A percentile compares a stretch with the other conserved stretches of the same genome.
These are phyloP conservation scores for Yamadazyma phyllophila DNA, from an alignment of 805 yeast genomes.

Conservation along the genomic window DNA sequence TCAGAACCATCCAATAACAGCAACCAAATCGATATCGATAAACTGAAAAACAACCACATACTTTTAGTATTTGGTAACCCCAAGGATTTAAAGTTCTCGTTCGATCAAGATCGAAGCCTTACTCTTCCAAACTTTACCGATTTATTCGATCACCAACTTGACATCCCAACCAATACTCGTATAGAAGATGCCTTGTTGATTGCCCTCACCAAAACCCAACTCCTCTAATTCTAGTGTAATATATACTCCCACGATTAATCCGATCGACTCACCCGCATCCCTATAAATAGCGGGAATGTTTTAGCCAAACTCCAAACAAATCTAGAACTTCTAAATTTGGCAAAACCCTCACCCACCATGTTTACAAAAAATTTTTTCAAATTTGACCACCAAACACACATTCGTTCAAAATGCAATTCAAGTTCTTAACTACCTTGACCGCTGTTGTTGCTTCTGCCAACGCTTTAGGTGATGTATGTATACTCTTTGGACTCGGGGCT, in stretches of 20 bases:
- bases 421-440: constrained; percentile 46
- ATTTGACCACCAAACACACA: constrained; percentile 7
- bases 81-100: constrained; percentile 53
- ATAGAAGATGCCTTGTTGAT: constrained; percentile 72
- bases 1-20: constrained; percentile 8
- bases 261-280: not conserved
- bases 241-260: not conserved
- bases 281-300: not conserved
- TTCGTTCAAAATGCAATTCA: constrained; percentile 34
- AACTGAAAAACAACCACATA: constrained; percentile 26
- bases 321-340: constrained; percentile 15
- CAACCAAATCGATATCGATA: constrained; percentile 13
- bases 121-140: constrained; percentile 55
- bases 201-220: constrained; percentile 39
- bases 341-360: constrained; percentile 4
- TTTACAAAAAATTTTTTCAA: constrained; percentile 15
- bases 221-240: not conserved
- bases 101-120: constrained; percentile 48
- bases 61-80: constrained; percentile 65
- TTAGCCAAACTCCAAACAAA: constrained; percentile 1
- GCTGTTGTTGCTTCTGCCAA: constrained; percentile 47
- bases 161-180: constrained; percentile 54
- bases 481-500: not conserved
- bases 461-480: constrained; percentile 58
- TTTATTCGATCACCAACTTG: constrained; percentile 65